Base-by-base conservation (phyloP, 768 basidiomycete genomes). In the Trichaptum fuscoviolaceum region DNA sequence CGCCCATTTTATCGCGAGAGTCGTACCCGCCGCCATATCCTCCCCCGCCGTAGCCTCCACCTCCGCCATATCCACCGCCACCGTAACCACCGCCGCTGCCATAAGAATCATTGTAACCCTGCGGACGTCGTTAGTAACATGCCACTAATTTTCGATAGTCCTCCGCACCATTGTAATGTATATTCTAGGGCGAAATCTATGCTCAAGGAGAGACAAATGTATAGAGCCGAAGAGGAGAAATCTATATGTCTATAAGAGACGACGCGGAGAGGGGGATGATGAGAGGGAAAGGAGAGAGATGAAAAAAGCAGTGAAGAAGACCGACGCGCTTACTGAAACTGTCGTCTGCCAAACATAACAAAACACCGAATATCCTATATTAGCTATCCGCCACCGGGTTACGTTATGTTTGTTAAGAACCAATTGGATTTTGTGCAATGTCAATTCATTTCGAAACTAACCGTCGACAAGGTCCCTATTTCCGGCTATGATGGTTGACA, bases 1-100 rank as follows among this genome's bases (percentile, higher is more conserved):
- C 84, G 63, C 85, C 81, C 91, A 95, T 94, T 72, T 81, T 87
- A 76, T 94, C 92, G 67, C 85, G 84, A 66, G 78, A 75, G 42
- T 83, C 79, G 57, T 86, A 82, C 25, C 87, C 81, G 3, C 86
- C 82, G 1, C 86, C 83, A 8, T 85, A 81, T 25, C 83, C 82
- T 24, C 84, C 80, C 23, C 81, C 79, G 42, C 73, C 70, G 24
- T 76, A 74, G 65, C 68, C 69, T 23, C 72, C 67, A 24, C 76
- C 67, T 26, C 73, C 69, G 61, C 77, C 65, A 63, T 76, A 69
- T 62, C 76, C 73, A 58, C 77, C 76, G 57, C 83, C 80, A 35
- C 78, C 76, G 65, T 80, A 77, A 42, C 76, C 76, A 60, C 77
- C 74, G 58, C 80, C 73, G 57, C 77, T 76, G 57, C 83, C 79